Percentiles rank a stretch among this genome's conserved stretches.
phyloP scores from a whole-genome alignment of 2,329 filamentous ascomycete species.

The Phyllosticta ampelicida region DNA sequence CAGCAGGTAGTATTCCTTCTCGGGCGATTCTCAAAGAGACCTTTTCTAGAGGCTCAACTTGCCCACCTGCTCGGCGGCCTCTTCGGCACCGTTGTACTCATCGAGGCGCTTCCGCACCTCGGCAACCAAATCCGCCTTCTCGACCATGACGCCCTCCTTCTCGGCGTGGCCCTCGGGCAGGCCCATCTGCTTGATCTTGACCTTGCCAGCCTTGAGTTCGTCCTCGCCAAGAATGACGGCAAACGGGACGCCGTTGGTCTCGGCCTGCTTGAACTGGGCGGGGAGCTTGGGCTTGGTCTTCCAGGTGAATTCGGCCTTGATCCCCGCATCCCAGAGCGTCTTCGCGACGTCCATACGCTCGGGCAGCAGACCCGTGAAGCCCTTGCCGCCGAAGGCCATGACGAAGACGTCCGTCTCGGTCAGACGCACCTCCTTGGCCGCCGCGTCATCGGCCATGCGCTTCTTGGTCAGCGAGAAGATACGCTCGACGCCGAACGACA shows the following conservation, averaged over 20 bases:
- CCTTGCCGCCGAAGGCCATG: conserved; percentile 88
- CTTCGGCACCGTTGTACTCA: conserved; percentile 23
- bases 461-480: conserved; percentile 90
- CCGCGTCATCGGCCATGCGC: conserved; percentile 53
- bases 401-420: conserved; percentile 85
- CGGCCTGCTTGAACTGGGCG: conserved; percentile 84
- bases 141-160: conserved; percentile 74
- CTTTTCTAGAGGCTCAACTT: not conserved
- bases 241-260: conserved; percentile 68
- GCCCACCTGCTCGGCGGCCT: conserved; percentile 12
- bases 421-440: conserved; percentile 44
- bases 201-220: conserved; percentile 70
- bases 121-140: conserved; percentile 49
- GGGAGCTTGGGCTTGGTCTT: conserved; percentile 86
- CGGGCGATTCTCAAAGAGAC: too few species aligned
- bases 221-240: conserved; percentile 86
- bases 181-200: conserved; percentile 79
- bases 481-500: conserved; percentile 90
- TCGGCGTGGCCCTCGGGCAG: conserved; percentile 73
- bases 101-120: conserved; percentile 49
- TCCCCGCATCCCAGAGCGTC: conserved; percentile 72
- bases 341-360: conserved; percentile 75
- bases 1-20: not conserved
- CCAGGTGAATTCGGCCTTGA: conserved; percentile 84
- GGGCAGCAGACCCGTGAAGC: conserved; percentile 66